Percentiles rank a stretch among this genome's conserved stretches.
Evolutionary conservation across 345 rosid genomes (phyloP).

Genomic region (Linum usitatissimum): DNA sequence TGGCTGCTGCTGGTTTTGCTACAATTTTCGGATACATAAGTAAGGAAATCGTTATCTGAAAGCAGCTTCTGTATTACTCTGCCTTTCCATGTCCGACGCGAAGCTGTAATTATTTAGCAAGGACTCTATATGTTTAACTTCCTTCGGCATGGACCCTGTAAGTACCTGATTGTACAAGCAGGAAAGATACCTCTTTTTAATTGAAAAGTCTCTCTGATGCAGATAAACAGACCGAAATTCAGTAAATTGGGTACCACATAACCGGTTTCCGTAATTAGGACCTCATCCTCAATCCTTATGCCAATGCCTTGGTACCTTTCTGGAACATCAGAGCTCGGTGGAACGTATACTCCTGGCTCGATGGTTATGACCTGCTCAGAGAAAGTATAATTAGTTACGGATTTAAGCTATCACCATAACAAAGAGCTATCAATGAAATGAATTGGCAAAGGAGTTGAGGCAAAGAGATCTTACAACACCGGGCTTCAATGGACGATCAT

Average conservation of each 20-base stretch:
- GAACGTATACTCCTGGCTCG: slow-evolving; percentile 92
- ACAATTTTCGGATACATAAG: neutral
- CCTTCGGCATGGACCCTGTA: slow-evolving; percentile 93
- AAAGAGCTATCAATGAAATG: neutral
- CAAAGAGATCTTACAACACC: slow-evolving; percentile 66
- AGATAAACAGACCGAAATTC: neutral
- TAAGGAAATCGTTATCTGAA: slow-evolving; percentile 8
- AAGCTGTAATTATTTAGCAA: slow-evolving; percentile 49
- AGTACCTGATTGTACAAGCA: slow-evolving; percentile 44
- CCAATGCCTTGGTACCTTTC: slow-evolving; percentile 84
- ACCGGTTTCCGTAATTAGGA: slow-evolving; percentile 84
- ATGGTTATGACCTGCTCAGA: slow-evolving; percentile 78
- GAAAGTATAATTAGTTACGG: neutral
- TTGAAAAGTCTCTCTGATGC: neutral
- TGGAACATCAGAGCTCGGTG: slow-evolving; percentile 42
- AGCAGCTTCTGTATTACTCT: slow-evolving; percentile 11
- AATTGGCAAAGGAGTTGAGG: neutral
- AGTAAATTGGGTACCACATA: slow-evolving; percentile 39
- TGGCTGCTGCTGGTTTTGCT: too few relatives aligned
- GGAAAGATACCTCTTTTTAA: neutral
- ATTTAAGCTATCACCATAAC: neutral
- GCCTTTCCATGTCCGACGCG: slow-evolving; percentile 13
- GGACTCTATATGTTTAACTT: slow-evolving; percentile 64
- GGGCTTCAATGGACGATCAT: slow-evolving; percentile 65
- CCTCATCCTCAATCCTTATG: slow-evolving; percentile 93